These are phyloP conservation scores for Dioscorea alata DNA, from an alignment of 106 monocot genomes.

Conservation along the genomic window DNA sequence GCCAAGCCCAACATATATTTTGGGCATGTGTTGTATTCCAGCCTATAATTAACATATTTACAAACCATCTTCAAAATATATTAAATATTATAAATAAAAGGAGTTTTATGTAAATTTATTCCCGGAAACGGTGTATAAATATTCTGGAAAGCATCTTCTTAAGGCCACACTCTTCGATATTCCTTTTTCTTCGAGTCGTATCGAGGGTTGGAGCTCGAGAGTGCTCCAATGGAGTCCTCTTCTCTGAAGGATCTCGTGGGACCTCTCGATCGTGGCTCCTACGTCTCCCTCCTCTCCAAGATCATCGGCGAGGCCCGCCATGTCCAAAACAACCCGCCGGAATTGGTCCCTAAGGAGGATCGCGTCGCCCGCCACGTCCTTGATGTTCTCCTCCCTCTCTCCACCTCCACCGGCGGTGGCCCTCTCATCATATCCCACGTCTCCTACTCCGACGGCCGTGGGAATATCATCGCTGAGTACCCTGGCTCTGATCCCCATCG, in stretches of 20 bases:
- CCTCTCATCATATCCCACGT: slow-evolving; percentile 73
- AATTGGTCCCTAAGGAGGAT: slow-evolving; percentile 75
- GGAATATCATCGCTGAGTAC: slow-evolving; percentile 90
- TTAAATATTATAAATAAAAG: too few species aligned
- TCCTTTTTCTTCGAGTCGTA: too few species aligned
- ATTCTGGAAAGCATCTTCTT: too few species aligned
- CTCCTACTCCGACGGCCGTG: slow-evolving; percentile 57
- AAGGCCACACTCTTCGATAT: too few species aligned
- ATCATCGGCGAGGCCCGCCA: slow-evolving; percentile 72
- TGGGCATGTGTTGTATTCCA: too few species aligned
- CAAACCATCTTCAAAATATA: too few species aligned
- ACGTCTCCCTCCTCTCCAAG: slow-evolving; percentile 67
- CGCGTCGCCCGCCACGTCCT: slow-evolving; percentile 87
- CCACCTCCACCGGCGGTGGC: slow-evolving; percentile 59
- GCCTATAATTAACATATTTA: too few species aligned
- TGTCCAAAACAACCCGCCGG: slow-evolving; percentile 97
- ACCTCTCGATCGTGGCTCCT: slow-evolving; percentile 51
- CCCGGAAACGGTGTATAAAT: too few species aligned
- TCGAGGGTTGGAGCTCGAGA: too few species aligned
- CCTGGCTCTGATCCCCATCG: slow-evolving; percentile 54
- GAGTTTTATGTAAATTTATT: too few species aligned
- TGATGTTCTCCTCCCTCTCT: slow-evolving; percentile 67
- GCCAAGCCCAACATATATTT: too few species aligned
- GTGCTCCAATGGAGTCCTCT: too few species aligned
- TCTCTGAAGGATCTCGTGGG: slow-evolving; percentile 54